Conservation (phyloP, 257 asterid genomes). For the Coffea eugenioides region DNA sequence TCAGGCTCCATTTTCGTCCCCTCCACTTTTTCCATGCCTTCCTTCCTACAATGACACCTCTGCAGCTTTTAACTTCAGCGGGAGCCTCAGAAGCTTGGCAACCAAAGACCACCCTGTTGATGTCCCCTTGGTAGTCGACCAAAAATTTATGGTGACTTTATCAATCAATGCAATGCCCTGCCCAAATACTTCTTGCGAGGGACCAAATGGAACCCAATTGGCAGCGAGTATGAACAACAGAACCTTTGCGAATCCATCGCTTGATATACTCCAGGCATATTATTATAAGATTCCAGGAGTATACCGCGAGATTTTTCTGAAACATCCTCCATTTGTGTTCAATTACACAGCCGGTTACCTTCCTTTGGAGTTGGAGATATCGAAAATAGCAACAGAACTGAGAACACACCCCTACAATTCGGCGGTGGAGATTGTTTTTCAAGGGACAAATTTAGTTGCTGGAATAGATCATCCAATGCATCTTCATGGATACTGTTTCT, state of each 20-base stretch:
- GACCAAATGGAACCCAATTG: slow-evolving; percentile 17
- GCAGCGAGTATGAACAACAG: slow-evolving; percentile 19
- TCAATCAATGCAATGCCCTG: slow-evolving; percentile 27
- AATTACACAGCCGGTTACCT: slow-evolving; percentile 30
- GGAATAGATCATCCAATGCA: slow-evolving; percentile 49
- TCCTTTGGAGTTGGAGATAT: slow-evolving; percentile 30
- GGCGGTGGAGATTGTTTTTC: slow-evolving; percentile 45
- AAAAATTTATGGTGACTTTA: slow-evolving; percentile 2
- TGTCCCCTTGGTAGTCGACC: slow-evolving; percentile 20
- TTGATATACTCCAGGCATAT: slow-evolving; percentile 42
- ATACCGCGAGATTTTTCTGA: slow-evolving; percentile 31
- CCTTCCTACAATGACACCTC: slow-evolving; percentile 3
- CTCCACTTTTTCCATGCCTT: slow-evolving; percentile 17
- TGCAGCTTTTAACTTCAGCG: not conserved
- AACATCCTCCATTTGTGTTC: slow-evolving; percentile 30
- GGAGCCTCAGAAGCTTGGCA: slow-evolving; percentile 27
- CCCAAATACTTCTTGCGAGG: not conserved
- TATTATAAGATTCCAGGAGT: slow-evolving; percentile 29
- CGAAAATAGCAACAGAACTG: slow-evolving; percentile 32
- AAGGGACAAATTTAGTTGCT: slow-evolving; percentile 42
- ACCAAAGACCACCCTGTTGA: slow-evolving; percentile 13
- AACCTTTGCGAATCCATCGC: slow-evolving; percentile 22
- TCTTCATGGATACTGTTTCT: slow-evolving; percentile 48
- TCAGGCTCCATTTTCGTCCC: not conserved
- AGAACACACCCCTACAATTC: slow-evolving; percentile 26